Percentiles rank a stretch among this genome's conserved stretches.
Conservation (phyloP, 2,329 filamentous ascomycete genomes). For the Pseudocercospora pini-densiflorae region DNA sequence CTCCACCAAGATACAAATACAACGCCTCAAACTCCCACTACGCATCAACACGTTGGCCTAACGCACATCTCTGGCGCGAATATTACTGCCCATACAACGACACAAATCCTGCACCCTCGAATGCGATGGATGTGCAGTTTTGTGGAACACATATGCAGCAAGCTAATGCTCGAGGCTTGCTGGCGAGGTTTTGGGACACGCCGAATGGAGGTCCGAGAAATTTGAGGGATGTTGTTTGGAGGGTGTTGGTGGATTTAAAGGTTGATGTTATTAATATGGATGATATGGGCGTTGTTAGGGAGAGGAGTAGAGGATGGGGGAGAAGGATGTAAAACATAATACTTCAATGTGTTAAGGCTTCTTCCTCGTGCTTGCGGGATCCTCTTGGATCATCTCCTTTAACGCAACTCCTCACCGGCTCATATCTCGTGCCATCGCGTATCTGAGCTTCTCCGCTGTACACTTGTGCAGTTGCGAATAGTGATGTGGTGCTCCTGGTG, state of each 20-base stretch:
- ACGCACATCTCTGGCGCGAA: constrained; percentile 50
- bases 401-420: too few relatives aligned
- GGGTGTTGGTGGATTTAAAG: constrained; percentile 56
- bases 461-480: too few relatives aligned
- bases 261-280: constrained; percentile 63
- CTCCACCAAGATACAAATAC: constrained; percentile 49
- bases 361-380: too few relatives aligned
- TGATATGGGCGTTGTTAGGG: constrained; percentile 41
- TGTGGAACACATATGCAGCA: background rate
- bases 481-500: too few relatives aligned
- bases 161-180: background rate
- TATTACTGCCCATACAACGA: constrained; percentile 48
- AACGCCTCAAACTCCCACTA: constrained; percentile 66
- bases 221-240: constrained; percentile 59
- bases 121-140: background rate
- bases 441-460: too few relatives aligned
- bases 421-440: too few relatives aligned
- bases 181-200: constrained; percentile 58
- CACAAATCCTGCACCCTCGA: constrained; percentile 45
- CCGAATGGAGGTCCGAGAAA: constrained; percentile 57
- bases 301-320: constrained; percentile 9
- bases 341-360: too few relatives aligned
- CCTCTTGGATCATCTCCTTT: too few relatives aligned
- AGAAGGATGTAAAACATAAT: constrained; percentile 14
- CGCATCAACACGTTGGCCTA: constrained; percentile 64